phyloP scores from a whole-genome alignment of 257 asterid species.

The Nicotiana otophora region DNA sequence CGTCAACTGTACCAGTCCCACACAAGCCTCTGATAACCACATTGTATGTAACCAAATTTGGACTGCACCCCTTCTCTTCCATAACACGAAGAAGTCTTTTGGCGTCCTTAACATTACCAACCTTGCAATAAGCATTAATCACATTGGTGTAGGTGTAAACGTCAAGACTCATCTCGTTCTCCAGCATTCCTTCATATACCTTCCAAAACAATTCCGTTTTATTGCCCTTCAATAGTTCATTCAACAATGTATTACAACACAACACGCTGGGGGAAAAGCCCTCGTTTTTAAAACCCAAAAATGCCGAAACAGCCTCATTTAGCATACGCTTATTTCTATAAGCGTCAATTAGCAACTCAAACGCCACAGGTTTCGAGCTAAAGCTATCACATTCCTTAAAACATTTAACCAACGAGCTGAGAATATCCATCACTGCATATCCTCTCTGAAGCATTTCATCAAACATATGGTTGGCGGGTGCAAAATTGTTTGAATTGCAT shows the following conservation, averaged over 20 bases:
- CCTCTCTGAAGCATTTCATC: conserved; percentile 41
- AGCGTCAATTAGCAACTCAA: conserved; percentile 76
- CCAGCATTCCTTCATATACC: conserved; percentile 51
- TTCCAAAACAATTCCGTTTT: conserved; percentile 68
- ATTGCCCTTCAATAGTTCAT: conserved; percentile 54
- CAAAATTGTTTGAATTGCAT: conserved; percentile 49
- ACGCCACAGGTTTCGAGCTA: conserved; percentile 41
- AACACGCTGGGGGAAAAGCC: conserved; percentile 51
- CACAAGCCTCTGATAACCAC: conserved; percentile 63
- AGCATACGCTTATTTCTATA: conserved; percentile 63
- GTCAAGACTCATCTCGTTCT: conserved; percentile 40
- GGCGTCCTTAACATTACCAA: conserved; percentile 54
- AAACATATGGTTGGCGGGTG: conserved; percentile 43
- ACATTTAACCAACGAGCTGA: conserved; percentile 44
- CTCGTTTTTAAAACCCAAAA: conserved; percentile 40
- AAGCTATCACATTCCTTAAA: conserved; percentile 31
- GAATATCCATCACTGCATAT: conserved; percentile 32
- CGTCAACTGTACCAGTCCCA: conserved; percentile 46
- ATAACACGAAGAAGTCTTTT: conserved; percentile 50
- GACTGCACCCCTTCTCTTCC: conserved; percentile 53
- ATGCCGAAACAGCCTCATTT: conserved; percentile 58
- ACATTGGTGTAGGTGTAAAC: conserved; percentile 57
- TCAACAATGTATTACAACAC: conserved; percentile 82
- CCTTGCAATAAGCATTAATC: conserved; percentile 67
- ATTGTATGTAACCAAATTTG: conserved; percentile 61